Evolutionary conservation across 2,329 filamentous ascomycete genomes (phyloP).

Genomic region (Phyllosticta paracitricarpa): DNA sequence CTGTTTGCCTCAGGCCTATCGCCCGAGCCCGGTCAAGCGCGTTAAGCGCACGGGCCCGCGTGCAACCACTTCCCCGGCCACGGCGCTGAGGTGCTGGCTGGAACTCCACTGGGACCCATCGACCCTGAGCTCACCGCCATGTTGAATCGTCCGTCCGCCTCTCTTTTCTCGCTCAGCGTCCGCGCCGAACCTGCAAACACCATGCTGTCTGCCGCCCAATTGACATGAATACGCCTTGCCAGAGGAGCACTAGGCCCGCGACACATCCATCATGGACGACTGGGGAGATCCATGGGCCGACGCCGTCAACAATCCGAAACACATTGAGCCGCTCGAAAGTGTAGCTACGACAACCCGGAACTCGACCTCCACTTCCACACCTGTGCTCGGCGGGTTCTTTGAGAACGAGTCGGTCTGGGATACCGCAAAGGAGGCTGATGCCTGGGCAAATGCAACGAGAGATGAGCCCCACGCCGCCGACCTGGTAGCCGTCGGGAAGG

Average conservation of each 20-base stretch:
- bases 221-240: background rate
- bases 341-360: background rate
- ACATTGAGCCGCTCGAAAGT: background rate
- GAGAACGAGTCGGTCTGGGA: slow-evolving; percentile 29
- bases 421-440: slow-evolving; percentile 18
- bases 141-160: background rate
- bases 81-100: background rate
- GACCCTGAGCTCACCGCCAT: background rate
- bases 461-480: background rate
- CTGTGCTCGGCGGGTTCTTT: slow-evolving; percentile 14
- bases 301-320: slow-evolving; percentile 17
- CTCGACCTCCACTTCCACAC: background rate
- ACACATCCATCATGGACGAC: slow-evolving; percentile 29
- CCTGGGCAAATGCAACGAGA: slow-evolving; percentile 15
- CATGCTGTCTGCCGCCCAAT: slow-evolving; percentile 2
- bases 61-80: background rate
- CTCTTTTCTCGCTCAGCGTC: background rate
- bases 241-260: slow-evolving; percentile 11
- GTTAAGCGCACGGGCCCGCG: background rate
- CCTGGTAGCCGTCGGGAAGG: background rate
- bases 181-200: background rate
- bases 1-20: background rate
- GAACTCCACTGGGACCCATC: background rate
- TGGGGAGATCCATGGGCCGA: slow-evolving; percentile 34
- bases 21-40: background rate